Base-by-base conservation (phyloP, 345 rosid species). In the Pugionium dolabratum region DNA sequence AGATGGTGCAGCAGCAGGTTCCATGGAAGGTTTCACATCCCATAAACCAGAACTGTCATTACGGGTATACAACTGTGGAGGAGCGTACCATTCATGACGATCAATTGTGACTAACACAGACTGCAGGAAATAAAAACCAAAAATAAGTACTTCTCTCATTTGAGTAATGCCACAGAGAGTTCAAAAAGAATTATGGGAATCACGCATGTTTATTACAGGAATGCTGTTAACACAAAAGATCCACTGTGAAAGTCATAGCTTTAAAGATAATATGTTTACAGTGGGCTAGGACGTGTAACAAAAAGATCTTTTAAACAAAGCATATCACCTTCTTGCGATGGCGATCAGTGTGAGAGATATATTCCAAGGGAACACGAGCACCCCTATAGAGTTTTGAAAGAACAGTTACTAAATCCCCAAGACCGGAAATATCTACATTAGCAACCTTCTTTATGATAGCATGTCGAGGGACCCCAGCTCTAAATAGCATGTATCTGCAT, bases 381-480 rank as follows among this genome's bases (percentile, higher is more conserved):
- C 99, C 97, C 70, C 76, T 80, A 37, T 84, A 78, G 9, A 94
- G 75, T 80, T 83, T 88, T 49, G 90, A 79, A 46, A 94, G 67
- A 75, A 85, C 81, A 49, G 82, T 70, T 67, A 90, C 78, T 47
- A 94, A 75, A 48, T 86, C 88, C 59, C 84, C 86, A 40, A 94
- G 87, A 52, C 36, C 71, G 42, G 89, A 83, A 71, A 90, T 88
- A 72, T 90, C 89, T 74, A 81, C 85, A 58, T 88, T 90, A 54
- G 90, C 87, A 81, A 94, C 82, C 78, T 86, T 94, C 82, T 83
- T 85, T 63, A 94, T 90, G 68, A 94, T 88, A 61, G 99, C 96
- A 80, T 90, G 97, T 51, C 92, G 86, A 73, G 95, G 92, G 68
- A 94, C 90, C 74, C 93, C 99, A n/a, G 97, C 96, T 82, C 92